Percentiles rank a stretch among this genome's conserved stretches.
These are phyloP conservation scores for Passiflora organensis DNA, from an alignment of 345 rosid species.

Conservation along the genomic window DNA sequence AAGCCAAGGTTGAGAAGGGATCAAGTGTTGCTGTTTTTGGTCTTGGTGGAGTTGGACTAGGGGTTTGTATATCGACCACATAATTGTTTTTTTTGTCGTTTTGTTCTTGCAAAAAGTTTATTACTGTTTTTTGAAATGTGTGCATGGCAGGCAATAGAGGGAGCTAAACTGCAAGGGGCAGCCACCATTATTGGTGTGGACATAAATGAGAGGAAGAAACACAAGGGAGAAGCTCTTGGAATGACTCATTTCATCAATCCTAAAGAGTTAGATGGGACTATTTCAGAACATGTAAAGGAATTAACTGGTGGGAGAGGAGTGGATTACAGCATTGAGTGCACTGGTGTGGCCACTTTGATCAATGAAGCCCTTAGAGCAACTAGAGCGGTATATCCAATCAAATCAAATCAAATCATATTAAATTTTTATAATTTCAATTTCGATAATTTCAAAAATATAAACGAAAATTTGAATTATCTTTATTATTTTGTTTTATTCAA, in stretches of 20 bases:
- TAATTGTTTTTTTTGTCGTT: too few relatives aligned
- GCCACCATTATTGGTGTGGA: slow-evolving; percentile 57
- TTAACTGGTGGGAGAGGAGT: slow-evolving; percentile 47
- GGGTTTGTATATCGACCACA: slow-evolving; percentile 40
- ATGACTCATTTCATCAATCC: slow-evolving; percentile 64
- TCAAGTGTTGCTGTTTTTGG: slow-evolving; percentile 64
- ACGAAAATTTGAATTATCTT: too few relatives aligned
- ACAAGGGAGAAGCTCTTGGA: slow-evolving; percentile 38
- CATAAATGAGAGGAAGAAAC: slow-evolving; percentile 31
- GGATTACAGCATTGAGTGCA: slow-evolving; percentile 62
- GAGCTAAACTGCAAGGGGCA: slow-evolving; percentile 57
- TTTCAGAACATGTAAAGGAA: slow-evolving; percentile 35
- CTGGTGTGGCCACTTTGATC: slow-evolving; percentile 31
- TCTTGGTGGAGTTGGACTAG: slow-evolving; percentile 70
- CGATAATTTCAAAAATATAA: too few relatives aligned
- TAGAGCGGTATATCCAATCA: slow-evolving; percentile 24
- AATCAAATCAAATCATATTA: too few relatives aligned
- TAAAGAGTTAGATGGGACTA: slow-evolving; percentile 24
- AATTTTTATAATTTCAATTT: too few relatives aligned
- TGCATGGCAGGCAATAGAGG: slow-evolving; percentile 45
- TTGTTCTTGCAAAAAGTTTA: too few relatives aligned
- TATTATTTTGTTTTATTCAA: not conserved
- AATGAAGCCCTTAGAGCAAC: slow-evolving; percentile 47
- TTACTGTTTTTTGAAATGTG: too few relatives aligned
- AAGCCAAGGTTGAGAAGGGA: slow-evolving; percentile 42